Evolutionary conservation across 805 yeast species (phyloP).

Genomic region (Grigorovia humatica): DNA sequence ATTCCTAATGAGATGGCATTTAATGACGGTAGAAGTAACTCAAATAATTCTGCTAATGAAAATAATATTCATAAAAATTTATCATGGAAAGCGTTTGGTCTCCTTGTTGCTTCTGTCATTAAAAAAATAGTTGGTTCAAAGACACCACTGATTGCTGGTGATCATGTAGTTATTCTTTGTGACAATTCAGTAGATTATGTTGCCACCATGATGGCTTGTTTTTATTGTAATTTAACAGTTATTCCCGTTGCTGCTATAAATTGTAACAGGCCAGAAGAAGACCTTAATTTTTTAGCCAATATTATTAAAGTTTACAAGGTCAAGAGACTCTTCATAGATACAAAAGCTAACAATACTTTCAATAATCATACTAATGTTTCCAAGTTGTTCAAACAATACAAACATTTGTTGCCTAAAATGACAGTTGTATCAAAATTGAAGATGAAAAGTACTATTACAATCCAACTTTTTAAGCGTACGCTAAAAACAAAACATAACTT

Average conservation of each 20-base stretch:
- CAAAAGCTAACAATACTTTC: slow-evolving; percentile 14
- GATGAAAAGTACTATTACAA: slow-evolving; percentile 14
- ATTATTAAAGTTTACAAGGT: slow-evolving; percentile 65
- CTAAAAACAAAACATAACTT: slow-evolving; percentile 13
- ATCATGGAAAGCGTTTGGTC: slow-evolving; percentile 79
- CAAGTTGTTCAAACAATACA: slow-evolving; percentile 19
- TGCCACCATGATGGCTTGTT: slow-evolving; percentile 77
- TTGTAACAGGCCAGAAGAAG: slow-evolving; percentile 58
- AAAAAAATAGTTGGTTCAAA: slow-evolving; percentile 58
- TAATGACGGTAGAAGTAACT: slow-evolving; percentile 30
- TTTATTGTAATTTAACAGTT: slow-evolving; percentile 54
- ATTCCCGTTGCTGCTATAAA: slow-evolving; percentile 71
- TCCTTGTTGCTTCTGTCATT: slow-evolving; percentile 64
- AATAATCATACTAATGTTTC: slow-evolving; percentile 17
- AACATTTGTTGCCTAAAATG: slow-evolving; percentile 20
- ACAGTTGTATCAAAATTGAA: slow-evolving; percentile 26
- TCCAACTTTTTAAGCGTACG: slow-evolving; percentile 12
- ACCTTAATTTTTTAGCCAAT: slow-evolving; percentile 52
- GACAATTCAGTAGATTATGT: slow-evolving; percentile 80
- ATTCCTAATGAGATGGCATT: slow-evolving; percentile 78
- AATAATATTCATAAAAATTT: slow-evolving; percentile 41
- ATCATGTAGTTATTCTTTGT: slow-evolving; percentile 69
- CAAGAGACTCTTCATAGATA: slow-evolving; percentile 63
- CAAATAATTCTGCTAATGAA: slow-evolving; percentile 22
- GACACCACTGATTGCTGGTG: slow-evolving; percentile 54